phyloP scores from a whole-genome alignment of 1,284 basidiomycete genomes.

The Dichomitus squalens region DNA sequence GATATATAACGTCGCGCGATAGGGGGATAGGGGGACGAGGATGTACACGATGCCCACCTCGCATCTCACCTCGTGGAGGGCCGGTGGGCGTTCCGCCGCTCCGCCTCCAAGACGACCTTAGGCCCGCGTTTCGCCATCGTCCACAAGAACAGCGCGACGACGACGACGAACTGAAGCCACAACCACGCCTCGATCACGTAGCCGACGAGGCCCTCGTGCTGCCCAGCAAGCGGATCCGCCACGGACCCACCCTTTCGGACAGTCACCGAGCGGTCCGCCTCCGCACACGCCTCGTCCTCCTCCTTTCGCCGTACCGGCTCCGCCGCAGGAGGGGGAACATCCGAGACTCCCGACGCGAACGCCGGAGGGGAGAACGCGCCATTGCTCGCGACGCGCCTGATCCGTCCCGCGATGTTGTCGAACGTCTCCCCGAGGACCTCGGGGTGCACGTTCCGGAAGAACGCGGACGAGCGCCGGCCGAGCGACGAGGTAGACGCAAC shows the following conservation, averaged over 20 bases:
- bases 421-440: constrained; percentile 31
- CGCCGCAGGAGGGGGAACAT: neutral
- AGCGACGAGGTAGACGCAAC: constrained; percentile 3
- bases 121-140: constrained; percentile 77
- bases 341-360: neutral
- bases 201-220: constrained; percentile 43
- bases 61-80: neutral
- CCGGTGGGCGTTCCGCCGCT: constrained; percentile 29
- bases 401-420: constrained; percentile 27
- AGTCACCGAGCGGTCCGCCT: constrained; percentile 18
- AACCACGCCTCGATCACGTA: constrained; percentile 74
- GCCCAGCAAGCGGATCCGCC: constrained; percentile 24
- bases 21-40: no score
- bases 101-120: constrained; percentile 62
- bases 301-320: neutral
- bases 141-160: constrained; percentile 75
- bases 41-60: neutral
- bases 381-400: constrained; percentile 25
- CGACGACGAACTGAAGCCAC: constrained; percentile 75
- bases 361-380: constrained; percentile 10
- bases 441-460: constrained; percentile 8
- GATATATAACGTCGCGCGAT: neutral
- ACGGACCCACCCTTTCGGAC: constrained; percentile 9
- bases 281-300: constrained; percentile 7
- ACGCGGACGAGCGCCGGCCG: constrained; percentile 2